Evolutionary conservation across 176 grass and related monocot species (phyloP).

Genomic region (Luzula sylvatica): DNA sequence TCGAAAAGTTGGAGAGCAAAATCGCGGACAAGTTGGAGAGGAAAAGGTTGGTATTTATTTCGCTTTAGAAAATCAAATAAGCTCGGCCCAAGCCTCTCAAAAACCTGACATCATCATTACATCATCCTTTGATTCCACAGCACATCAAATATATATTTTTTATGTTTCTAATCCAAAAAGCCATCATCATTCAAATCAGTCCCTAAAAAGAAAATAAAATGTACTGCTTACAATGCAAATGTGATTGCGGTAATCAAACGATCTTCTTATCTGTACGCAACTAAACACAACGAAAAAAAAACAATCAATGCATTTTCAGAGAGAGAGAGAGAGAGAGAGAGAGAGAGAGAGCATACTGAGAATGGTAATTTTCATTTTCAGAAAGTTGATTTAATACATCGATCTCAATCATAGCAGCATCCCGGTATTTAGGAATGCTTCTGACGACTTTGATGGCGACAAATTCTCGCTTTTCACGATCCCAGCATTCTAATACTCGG

Average conservation of each 20-base stretch:
- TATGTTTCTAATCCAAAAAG: too few relatives aligned
- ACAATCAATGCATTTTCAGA: slow-evolving; percentile 9
- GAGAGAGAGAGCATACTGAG: slow-evolving; percentile 37
- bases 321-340: not conserved
- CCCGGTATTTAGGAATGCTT: slow-evolving; percentile 72
- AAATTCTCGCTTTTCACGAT: slow-evolving; percentile 69
- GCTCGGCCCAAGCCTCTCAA: slow-evolving; percentile 99
- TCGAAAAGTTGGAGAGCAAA: slow-evolving; percentile 99
- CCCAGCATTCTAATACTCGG: slow-evolving; percentile 99
- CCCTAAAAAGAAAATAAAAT: slow-evolving; percentile 24
- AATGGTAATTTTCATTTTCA: slow-evolving; percentile 53
- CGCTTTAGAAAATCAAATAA: slow-evolving; percentile 99
- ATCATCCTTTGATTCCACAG: slow-evolving; percentile 68
- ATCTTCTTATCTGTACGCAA: slow-evolving; percentile 86
- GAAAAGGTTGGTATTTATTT: slow-evolving; percentile 99
- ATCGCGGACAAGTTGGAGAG: slow-evolving; percentile 99
- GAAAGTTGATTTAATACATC: slow-evolving; percentile 71
- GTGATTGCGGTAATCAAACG: slow-evolving; percentile 95
- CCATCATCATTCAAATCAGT: slow-evolving; percentile 46
- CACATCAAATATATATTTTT: slow-evolving; percentile 20
- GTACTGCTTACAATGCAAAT: slow-evolving; percentile 91
- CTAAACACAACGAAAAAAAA: slow-evolving; percentile 28
- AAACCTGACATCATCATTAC: slow-evolving; percentile 85
- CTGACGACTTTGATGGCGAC: slow-evolving; percentile 89
- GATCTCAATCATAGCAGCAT: slow-evolving; percentile 87